Evolutionary conservation across 1,139 yeast genomes (phyloP).

Genomic region (Pichia kudriavzevii): DNA sequence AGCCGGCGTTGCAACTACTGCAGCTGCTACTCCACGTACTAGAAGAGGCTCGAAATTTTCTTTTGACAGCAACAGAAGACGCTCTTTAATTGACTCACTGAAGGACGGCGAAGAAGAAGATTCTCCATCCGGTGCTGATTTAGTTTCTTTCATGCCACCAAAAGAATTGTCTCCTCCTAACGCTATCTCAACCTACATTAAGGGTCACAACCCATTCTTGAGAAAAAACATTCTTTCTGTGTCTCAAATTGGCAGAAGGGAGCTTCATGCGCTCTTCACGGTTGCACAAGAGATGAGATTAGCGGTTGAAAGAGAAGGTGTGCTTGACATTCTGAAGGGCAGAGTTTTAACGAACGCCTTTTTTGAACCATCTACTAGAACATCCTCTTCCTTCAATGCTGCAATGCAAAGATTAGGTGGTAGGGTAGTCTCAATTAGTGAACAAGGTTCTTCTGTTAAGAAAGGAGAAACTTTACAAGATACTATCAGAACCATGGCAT

Average conservation of each 20-base stretch:
- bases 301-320: slow-evolving; percentile 95
- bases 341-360: slow-evolving; percentile 91
- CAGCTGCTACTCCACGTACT: slow-evolving; percentile 19
- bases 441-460: slow-evolving; percentile 83
- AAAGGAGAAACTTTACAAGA: slow-evolving; percentile 99
- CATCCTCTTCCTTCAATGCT: slow-evolving; percentile 93
- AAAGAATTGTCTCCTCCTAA: slow-evolving; percentile 66
- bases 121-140: slow-evolving; percentile 56
- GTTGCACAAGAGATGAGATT: slow-evolving; percentile 98
- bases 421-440: slow-evolving; percentile 81
- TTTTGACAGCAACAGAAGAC: slow-evolving; percentile 34
- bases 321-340: slow-evolving; percentile 81
- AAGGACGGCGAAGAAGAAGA: slow-evolving; percentile 35
- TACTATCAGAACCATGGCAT: slow-evolving; percentile 88
- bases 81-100: slow-evolving; percentile 32
- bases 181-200: slow-evolving; percentile 68
- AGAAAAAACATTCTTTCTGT: slow-evolving; percentile 86
- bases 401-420: slow-evolving; percentile 99
- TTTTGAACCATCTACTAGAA: slow-evolving; percentile 97
- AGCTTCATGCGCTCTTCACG: slow-evolving; percentile 85
- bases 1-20: slow-evolving; percentile 7
- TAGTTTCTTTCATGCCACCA: slow-evolving; percentile 71
- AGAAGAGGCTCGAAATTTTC: slow-evolving; percentile 39
- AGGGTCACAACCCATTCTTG: slow-evolving; percentile 79
- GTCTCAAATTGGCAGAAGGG: slow-evolving; percentile 76